A percentile compares a stretch with the other conserved stretches of the same genome.
These are phyloP conservation scores for Aspergillus spinulosporus DNA, from an alignment of 2,329 filamentous ascomycete genomes.

Conservation along the genomic window DNA sequence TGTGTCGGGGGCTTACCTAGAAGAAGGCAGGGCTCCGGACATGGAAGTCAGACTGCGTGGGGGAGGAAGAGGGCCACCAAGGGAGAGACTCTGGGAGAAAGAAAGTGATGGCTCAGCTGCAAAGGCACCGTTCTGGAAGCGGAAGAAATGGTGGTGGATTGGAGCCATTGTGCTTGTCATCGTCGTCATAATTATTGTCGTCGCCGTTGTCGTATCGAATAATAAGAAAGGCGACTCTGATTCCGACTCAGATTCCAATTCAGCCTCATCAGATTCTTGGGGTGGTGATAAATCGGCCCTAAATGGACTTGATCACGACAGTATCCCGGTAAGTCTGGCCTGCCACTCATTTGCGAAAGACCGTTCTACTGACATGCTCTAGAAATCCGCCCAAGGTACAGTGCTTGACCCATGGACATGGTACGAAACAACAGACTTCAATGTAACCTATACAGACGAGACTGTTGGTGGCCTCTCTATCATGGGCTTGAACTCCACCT, in stretches of 20 bases:
- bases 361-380: slow-evolving; percentile 17
- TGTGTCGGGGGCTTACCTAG: slow-evolving; percentile 69
- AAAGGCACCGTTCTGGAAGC: slow-evolving; percentile 36
- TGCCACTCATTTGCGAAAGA: neutral
- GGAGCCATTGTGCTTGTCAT: slow-evolving; percentile 57
- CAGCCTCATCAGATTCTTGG: slow-evolving; percentile 18
- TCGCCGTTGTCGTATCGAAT: slow-evolving; percentile 66
- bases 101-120: slow-evolving; percentile 33
- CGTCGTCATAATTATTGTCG: slow-evolving; percentile 66
- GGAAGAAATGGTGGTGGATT: slow-evolving; percentile 53
- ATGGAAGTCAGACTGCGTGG: slow-evolving; percentile 49
- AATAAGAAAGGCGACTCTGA: slow-evolving; percentile 50
- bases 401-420: slow-evolving; percentile 88
- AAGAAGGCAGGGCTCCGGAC: slow-evolving; percentile 60
- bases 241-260: slow-evolving; percentile 20
- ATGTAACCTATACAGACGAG: slow-evolving; percentile 84
- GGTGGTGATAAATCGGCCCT: slow-evolving; percentile 48
- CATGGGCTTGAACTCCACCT: slow-evolving; percentile 82
- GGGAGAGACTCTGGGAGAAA: slow-evolving; percentile 54
- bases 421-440: slow-evolving; percentile 88
- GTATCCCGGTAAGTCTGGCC: slow-evolving; percentile 55
- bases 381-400: slow-evolving; percentile 65
- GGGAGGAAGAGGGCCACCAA: slow-evolving; percentile 36
- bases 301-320: slow-evolving; percentile 54
- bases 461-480: slow-evolving; percentile 81